phyloP scores from a whole-genome alignment of 345 rosid species.

The Pseudoturritis turrita region DNA sequence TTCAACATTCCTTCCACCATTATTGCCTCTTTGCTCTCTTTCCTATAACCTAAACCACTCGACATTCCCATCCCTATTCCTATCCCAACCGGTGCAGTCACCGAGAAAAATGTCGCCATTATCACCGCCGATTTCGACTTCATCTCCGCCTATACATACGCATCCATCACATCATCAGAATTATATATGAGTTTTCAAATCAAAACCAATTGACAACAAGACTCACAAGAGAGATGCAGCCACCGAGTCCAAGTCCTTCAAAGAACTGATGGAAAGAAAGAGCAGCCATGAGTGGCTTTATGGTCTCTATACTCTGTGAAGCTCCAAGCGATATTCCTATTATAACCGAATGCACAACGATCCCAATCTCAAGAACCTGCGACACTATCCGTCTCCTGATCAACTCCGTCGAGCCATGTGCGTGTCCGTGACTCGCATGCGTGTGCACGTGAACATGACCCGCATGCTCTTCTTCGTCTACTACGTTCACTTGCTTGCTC shows the following conservation, averaged over 20 bases:
- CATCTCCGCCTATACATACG: slow-evolving; percentile 44
- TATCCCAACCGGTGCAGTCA: slow-evolving; percentile 60
- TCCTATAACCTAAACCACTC: slow-evolving; percentile 34
- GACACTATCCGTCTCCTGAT: slow-evolving; percentile 47
- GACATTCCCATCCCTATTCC: slow-evolving; percentile 58
- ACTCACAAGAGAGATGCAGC: slow-evolving; percentile 62
- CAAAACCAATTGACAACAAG: neutral
- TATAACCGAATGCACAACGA: slow-evolving; percentile 65
- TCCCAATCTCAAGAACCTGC: slow-evolving; percentile 67
- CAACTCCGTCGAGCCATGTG: slow-evolving; percentile 56
- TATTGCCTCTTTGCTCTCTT: slow-evolving; percentile 43
- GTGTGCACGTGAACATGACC: slow-evolving; percentile 63
- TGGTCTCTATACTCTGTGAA: slow-evolving; percentile 41
- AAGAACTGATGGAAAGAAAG: slow-evolving; percentile 74
- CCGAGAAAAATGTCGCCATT: slow-evolving; percentile 70
- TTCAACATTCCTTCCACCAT: slow-evolving; percentile 58
- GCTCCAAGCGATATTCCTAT: slow-evolving; percentile 72
- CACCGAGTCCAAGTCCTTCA: slow-evolving; percentile 81
- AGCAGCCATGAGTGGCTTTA: slow-evolving; percentile 64
- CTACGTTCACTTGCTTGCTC: slow-evolving; percentile 20
- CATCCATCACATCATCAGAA: neutral
- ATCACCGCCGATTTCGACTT: slow-evolving; percentile 40
- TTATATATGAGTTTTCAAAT: neutral
- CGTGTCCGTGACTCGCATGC: slow-evolving; percentile 58
- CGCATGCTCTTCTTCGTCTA: slow-evolving; percentile 42